Conservation (phyloP, 2,329 filamentous ascomycete species). For the Monilinia fructicola region DNA sequence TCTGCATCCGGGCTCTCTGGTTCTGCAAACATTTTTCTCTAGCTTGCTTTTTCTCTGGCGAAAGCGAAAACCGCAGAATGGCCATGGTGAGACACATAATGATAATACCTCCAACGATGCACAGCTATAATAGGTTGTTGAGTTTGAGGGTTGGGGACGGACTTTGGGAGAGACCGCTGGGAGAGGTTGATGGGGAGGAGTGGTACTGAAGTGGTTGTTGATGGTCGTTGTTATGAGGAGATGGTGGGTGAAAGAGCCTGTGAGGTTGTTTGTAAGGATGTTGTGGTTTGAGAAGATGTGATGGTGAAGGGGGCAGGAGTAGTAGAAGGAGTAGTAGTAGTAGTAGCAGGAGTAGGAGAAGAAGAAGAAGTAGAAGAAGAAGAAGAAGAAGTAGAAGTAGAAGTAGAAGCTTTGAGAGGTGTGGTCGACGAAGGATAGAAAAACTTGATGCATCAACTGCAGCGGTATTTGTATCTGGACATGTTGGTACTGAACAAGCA, state of each 20-base stretch:
- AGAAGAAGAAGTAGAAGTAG: not conserved
- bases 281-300: not conserved
- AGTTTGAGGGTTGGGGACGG: not conserved
- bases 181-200: not conserved
- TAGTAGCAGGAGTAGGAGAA: not conserved
- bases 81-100: constrained; percentile 15
- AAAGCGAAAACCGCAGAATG: constrained; percentile 16
- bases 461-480: constrained; percentile 16
- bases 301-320: too few species aligned
- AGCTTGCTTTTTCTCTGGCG: constrained; percentile 18
- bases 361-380: not conserved
- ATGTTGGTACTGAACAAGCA: constrained; percentile 16
- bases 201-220: not conserved
- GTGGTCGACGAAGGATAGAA: not conserved
- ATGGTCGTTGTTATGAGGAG: not conserved
- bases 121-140: constrained; percentile 9
- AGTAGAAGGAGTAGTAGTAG: not conserved
- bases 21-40: constrained; percentile 12
- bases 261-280: constrained; percentile 8
- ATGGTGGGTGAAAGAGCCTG: constrained; percentile 10
- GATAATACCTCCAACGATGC: not conserved
- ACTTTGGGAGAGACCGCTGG: not conserved
- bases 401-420: not conserved
- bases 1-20: constrained; percentile 5
- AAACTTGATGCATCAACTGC: constrained; percentile 1